phyloP scores from a whole-genome alignment of 305 asterid species.

The Fraxinus angustifolia region DNA sequence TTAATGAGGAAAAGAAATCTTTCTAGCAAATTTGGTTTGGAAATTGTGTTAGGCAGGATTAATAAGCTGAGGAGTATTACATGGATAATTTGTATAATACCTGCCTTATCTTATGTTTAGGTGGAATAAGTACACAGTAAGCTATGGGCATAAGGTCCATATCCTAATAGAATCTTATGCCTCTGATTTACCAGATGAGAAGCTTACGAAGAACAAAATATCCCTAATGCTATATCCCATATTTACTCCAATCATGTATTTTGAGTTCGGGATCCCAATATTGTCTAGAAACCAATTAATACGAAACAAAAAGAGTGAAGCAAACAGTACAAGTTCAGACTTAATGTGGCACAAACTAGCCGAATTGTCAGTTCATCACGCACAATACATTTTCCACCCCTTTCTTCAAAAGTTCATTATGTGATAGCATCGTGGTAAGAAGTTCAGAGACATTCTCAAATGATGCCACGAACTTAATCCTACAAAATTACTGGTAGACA shows the following conservation, averaged over 20 bases:
- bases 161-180: background rate
- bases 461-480: background rate
- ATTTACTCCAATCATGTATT: background rate
- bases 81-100: background rate
- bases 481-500: background rate
- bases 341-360: background rate
- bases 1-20: background rate
- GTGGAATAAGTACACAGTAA: background rate
- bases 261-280: background rate
- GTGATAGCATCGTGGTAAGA: background rate
- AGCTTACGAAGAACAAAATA: background rate
- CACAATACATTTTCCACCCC: background rate
- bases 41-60: background rate
- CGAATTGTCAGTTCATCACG: background rate
- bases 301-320: background rate
- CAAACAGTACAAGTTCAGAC: background rate
- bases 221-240: background rate
- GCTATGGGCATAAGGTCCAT: background rate
- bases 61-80: background rate
- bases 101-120: background rate
- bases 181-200: background rate
- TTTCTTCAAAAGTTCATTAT: background rate
- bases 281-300: background rate
- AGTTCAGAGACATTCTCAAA: background rate
- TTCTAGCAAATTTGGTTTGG: background rate